Base-by-base conservation (phyloP, 371 early-diverging fungal species). In the Syncephalis fuscata region DNA sequence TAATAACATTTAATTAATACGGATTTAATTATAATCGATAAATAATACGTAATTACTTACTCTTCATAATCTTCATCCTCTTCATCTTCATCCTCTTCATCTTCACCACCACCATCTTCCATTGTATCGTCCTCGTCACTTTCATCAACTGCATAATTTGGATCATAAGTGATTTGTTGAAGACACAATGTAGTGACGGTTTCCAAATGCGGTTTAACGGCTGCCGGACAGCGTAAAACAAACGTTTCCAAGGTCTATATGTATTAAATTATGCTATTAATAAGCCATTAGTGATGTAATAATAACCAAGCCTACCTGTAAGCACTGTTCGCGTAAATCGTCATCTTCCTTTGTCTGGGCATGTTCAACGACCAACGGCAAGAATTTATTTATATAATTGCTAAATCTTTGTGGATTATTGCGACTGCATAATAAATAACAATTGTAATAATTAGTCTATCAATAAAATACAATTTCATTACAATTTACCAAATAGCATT, bases 251-350 rank as follows among this genome's bases (percentile, higher is more conserved):
- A 55, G 3, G 91, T 71, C 60, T 70, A 41, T 14, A 14, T 24
- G 15, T 15, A 39, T 16, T 5, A 16, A 27, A 43, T 9, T 26
- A 39, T 19, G 48, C 23, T 16, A 2, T 25, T 39, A 40, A 39
- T 37, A 26, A 44, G 10, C 27, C 5, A 27, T 44, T 4, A 36
- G 5, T 11, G 4, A 4, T 32, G 11, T 39, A 14, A 37, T 24
- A 14, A 41, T 39, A 9, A 25, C 3, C 11, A 46, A 48, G 32
- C 25, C 20, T 48, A 63, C 67, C 53, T 88, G 82, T 21, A 93
- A 65, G 47, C 87, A 85, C 14, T 80, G 74, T 60, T 90, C 89
- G 9, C 88, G 75, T 48, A 86, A 62, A 53, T 91, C 92, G 52
- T 86, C 85, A 52, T 91, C 87, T 24, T 76, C 82, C 32, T 32